Conservation (phyloP, 2,329 filamentous ascomycete species). For the Penicillium sp. region DNA sequence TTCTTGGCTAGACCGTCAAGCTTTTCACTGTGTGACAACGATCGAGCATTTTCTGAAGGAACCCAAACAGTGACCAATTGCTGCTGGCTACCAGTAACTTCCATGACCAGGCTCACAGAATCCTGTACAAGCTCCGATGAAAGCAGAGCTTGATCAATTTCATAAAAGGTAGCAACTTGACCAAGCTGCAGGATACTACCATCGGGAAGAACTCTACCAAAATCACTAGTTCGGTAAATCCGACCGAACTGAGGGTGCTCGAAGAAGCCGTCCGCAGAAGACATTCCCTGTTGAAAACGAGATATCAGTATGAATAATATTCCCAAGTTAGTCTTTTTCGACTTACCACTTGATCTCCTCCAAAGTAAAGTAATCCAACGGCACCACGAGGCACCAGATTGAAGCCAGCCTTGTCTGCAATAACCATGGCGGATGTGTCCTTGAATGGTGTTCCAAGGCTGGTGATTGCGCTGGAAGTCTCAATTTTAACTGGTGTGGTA, state of each 20-base stretch:
- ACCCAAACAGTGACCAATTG: constrained; percentile 75
- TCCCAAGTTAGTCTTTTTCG: not conserved
- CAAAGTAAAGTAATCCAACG: constrained; percentile 84
- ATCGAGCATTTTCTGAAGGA: constrained; percentile 38
- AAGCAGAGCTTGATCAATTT: constrained; percentile 71
- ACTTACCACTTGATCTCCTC: constrained; percentile 76
- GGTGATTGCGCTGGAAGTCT: constrained; percentile 64
- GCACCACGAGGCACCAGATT: constrained; percentile 70
- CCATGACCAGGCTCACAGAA: constrained; percentile 68
- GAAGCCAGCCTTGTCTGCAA: constrained; percentile 53
- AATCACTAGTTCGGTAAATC: constrained; percentile 82
- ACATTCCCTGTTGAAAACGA: constrained; percentile 6
- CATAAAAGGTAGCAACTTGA: constrained; percentile 77
- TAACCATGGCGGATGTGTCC: constrained; percentile 77
- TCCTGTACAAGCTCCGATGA: constrained; percentile 60
- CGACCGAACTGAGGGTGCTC: constrained; percentile 71
- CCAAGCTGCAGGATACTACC: constrained; percentile 77
- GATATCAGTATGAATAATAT: not conserved
- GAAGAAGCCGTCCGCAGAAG: constrained; percentile 72
- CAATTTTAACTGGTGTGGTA: constrained; percentile 70
- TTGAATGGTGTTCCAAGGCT: constrained; percentile 77
- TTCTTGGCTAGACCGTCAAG: constrained; percentile 39
- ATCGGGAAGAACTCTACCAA: constrained; percentile 78
- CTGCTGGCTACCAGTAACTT: constrained; percentile 50
- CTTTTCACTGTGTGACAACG: constrained; percentile 8